These are phyloP conservation scores for Penicillium freii DNA, from an alignment of 2,329 filamentous ascomycete species.

Conservation along the genomic window DNA sequence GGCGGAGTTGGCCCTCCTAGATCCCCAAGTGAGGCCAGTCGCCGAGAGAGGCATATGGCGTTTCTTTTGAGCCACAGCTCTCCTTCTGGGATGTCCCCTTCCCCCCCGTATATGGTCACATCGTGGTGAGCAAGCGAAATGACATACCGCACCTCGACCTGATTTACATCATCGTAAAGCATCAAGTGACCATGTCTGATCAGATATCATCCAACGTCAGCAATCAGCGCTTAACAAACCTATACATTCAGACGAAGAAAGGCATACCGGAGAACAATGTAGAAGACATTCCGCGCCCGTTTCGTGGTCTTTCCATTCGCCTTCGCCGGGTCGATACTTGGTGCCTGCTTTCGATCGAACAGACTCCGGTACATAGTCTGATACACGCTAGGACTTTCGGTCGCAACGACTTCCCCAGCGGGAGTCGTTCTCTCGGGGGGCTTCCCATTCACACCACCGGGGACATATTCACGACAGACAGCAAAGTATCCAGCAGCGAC, in stretches of 20 bases:
- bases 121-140: constrained; percentile 84
- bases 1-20: constrained; percentile 66
- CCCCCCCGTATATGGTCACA: constrained; percentile 80
- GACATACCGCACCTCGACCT: constrained; percentile 93
- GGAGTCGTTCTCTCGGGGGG: constrained; percentile 83
- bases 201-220: constrained; percentile 16
- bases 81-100: constrained; percentile 75
- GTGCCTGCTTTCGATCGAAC: constrained; percentile 73
- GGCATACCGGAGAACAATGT: constrained; percentile 77
- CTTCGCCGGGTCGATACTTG: constrained; percentile 54
- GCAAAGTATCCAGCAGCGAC: constrained; percentile 90
- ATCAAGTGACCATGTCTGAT: constrained; percentile 86
- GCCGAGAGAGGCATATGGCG: constrained; percentile 76
- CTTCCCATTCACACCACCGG: constrained; percentile 87
- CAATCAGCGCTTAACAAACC: neutral
- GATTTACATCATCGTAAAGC: constrained; percentile 94
- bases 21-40: constrained; percentile 53
- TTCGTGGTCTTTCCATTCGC: constrained; percentile 50
- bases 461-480: constrained; percentile 89
- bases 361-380: constrained; percentile 97
- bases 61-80: constrained; percentile 96
- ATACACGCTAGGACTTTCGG: constrained; percentile 89
- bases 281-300: constrained; percentile 83
- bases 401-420: constrained; percentile 71
- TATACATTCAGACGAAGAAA: neutral